phyloP scores from a whole-genome alignment of 1,139 yeast species.

The Spathaspora sp. region DNA sequence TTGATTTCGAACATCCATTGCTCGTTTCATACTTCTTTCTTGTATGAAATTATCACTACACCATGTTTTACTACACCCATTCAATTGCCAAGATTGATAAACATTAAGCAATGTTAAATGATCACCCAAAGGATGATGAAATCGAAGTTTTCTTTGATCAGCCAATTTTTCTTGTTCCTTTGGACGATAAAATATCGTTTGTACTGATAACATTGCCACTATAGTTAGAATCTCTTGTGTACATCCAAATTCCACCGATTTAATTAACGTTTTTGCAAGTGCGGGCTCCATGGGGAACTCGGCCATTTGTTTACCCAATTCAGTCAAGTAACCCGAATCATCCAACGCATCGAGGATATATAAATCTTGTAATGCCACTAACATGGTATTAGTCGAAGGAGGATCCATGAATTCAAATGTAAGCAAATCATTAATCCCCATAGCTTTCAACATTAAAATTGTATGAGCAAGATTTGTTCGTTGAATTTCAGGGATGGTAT shows the following conservation, averaged over 20 bases:
- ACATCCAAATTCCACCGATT: conserved; percentile 73
- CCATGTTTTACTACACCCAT: conserved; percentile 67
- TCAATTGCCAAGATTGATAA: conserved; percentile 72
- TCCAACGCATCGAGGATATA: conserved; percentile 83
- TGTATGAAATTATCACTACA: conserved; percentile 81
- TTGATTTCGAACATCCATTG: conserved; percentile 77
- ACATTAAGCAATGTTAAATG: conserved; percentile 84
- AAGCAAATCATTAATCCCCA: conserved; percentile 84
- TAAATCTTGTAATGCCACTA: conserved; percentile 79
- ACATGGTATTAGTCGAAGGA: conserved; percentile 75
- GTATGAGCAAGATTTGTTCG: conserved; percentile 86
- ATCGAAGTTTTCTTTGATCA: conserved; percentile 71
- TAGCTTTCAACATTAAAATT: conserved; percentile 85
- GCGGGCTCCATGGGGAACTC: conserved; percentile 96
- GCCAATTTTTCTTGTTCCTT: conserved; percentile 72
- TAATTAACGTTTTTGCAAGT: conserved; percentile 75
- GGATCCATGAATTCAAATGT: conserved; percentile 93
- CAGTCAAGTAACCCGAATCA: conserved; percentile 71
- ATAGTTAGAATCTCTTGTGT: conserved; percentile 82
- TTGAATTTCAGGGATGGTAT: conserved; percentile 89
- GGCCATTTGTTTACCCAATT: conserved; percentile 80
- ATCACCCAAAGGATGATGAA: conserved; percentile 81
- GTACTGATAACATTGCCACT: conserved; percentile 90
- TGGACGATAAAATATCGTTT: conserved; percentile 81
- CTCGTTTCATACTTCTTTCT: conserved; percentile 73